These are phyloP conservation scores for Dioszegia aurantiaca DNA, from an alignment of 768 basidiomycete genomes.

Conservation along the genomic window DNA sequence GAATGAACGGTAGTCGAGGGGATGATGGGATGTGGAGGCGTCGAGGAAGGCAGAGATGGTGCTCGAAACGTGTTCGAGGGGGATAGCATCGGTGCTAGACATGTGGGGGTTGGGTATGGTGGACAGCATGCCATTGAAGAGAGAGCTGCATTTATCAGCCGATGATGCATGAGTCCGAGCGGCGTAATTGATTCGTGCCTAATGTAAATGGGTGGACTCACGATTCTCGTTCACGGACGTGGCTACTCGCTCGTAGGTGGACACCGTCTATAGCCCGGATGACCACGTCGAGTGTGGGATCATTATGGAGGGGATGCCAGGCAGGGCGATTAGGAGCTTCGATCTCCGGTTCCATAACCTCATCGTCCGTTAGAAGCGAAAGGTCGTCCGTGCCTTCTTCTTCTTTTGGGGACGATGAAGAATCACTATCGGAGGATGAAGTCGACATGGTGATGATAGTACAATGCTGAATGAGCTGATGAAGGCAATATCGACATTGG, in stretches of 20 bases:
- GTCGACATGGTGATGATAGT: no score
- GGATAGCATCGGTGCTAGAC: neutral
- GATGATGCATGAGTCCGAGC: neutral
- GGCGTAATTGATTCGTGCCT: no score
- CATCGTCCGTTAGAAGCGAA: no score
- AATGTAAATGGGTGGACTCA: no score
- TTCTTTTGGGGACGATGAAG: no score
- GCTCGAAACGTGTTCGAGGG: neutral
- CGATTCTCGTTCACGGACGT: neutral
- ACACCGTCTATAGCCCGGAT: neutral
- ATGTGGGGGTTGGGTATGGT: neutral
- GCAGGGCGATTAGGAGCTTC: no score
- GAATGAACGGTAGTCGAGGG: neutral
- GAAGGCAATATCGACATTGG: no score
- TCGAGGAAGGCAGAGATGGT: slow-evolving; percentile 3
- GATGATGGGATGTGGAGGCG: neutral
- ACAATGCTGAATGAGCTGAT: no score
- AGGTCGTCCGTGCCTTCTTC: no score
- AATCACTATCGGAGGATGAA: no score
- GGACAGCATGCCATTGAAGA: neutral
- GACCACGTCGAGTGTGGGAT: neutral
- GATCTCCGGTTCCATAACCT: no score
- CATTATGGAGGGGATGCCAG: neutral
- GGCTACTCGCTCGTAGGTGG: neutral
- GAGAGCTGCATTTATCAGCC: neutral